These are phyloP conservation scores for Tolypocladium paradoxum DNA, from an alignment of 2,329 filamentous ascomycete genomes.

Conservation along the genomic window DNA sequence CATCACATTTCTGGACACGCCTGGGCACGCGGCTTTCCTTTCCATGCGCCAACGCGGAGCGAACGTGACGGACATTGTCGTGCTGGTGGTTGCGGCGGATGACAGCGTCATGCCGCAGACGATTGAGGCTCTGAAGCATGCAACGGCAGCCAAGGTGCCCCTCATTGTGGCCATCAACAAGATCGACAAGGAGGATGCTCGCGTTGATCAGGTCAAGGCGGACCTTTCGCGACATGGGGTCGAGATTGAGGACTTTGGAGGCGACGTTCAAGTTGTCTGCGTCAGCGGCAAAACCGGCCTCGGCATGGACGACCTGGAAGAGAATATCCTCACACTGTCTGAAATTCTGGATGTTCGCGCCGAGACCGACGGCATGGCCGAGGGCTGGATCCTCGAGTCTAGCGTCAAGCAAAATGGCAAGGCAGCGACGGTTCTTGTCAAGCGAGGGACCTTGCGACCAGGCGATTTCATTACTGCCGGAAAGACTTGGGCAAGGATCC, in stretches of 20 bases:
- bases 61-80: slow-evolving; percentile 92
- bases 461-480: slow-evolving; percentile 85
- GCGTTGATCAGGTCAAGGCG: slow-evolving; percentile 74
- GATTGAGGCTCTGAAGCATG: slow-evolving; percentile 90
- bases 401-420: slow-evolving; percentile 77
- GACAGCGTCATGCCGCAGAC: slow-evolving; percentile 98
- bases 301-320: slow-evolving; percentile 86
- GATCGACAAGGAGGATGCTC: slow-evolving; percentile 76
- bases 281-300: slow-evolving; percentile 90
- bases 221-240: slow-evolving; percentile 77
- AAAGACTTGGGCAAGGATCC: slow-evolving; percentile 77
- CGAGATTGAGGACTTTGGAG: slow-evolving; percentile 89
- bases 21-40: slow-evolving; percentile 89
- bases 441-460: slow-evolving; percentile 69
- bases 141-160: slow-evolving; percentile 73
- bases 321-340: slow-evolving; percentile 74
- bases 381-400: slow-evolving; percentile 91
- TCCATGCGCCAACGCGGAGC: slow-evolving; percentile 94
- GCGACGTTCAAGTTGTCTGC: slow-evolving; percentile 82
- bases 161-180: slow-evolving; percentile 99
- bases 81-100: slow-evolving; percentile 90
- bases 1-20: slow-evolving; percentile 95
- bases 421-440: slow-evolving; percentile 79
- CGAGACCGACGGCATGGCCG: slow-evolving; percentile 62
- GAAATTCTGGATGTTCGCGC: slow-evolving; percentile 88